Conservation (phyloP, 768 basidiomycete genomes). For the Zangia roseola region DNA sequence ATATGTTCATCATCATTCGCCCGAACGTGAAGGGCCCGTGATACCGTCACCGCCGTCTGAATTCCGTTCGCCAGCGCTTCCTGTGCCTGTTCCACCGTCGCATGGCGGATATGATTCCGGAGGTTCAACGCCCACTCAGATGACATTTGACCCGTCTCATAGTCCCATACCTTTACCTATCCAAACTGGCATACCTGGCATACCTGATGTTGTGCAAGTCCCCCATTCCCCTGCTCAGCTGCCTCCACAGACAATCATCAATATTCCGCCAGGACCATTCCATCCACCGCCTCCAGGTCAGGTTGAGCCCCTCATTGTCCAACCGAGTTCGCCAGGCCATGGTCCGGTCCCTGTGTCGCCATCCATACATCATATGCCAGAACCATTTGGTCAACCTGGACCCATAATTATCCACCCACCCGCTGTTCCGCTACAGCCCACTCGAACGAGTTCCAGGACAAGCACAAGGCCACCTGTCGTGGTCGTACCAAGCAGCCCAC, state of each 20-base stretch:
- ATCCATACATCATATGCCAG: no score
- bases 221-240: conserved; percentile 6
- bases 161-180: conserved; percentile 16
- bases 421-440: conserved; percentile 8
- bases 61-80: conserved; percentile 15
- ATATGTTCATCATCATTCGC: conserved; percentile 2
- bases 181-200: conserved; percentile 1
- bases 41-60: conserved; percentile 23
- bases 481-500: conserved; percentile 14
- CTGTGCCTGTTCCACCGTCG: conserved; percentile 20
- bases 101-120: conserved; percentile 11
- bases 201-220: conserved; percentile 20
- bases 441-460: conserved; percentile 20
- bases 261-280: conserved; percentile 8
- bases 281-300: conserved; percentile 24
- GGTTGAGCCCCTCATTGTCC: conserved; percentile 5
- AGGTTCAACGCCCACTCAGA: conserved; percentile 27
- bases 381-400: not conserved
- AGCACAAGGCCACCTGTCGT: conserved; percentile 14
- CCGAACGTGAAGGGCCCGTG: conserved; percentile 18
- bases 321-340: not conserved
- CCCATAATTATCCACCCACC: conserved; percentile 22
- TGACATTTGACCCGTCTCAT: conserved; percentile 14
- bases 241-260: conserved; percentile 14
- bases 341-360: conserved; percentile 5